These are phyloP conservation scores for Coniochaeta pulveracea DNA, from an alignment of 2,329 filamentous ascomycete genomes.

Conservation along the genomic window DNA sequence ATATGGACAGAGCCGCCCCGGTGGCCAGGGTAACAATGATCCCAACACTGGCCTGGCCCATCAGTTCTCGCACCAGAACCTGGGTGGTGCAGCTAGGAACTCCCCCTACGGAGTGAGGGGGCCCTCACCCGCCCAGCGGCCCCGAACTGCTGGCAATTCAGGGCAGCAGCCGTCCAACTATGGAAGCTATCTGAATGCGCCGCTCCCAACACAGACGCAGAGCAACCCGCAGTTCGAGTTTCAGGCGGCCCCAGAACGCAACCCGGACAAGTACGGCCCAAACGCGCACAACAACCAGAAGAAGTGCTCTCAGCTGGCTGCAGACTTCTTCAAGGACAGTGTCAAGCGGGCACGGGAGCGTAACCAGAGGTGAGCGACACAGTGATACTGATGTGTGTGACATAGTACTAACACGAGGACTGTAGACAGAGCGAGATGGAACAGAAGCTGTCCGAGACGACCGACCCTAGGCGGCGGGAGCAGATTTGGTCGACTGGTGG, in stretches of 20 bases:
- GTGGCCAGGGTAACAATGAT: slow-evolving; percentile 56
- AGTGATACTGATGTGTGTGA: too few relatives aligned
- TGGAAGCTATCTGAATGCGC: slow-evolving; percentile 55
- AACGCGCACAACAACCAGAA: slow-evolving; percentile 60
- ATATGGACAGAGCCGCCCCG: slow-evolving; percentile 36
- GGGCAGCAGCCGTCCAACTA: slow-evolving; percentile 53
- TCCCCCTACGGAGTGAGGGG: slow-evolving; percentile 59
- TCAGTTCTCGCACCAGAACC: slow-evolving; percentile 94
- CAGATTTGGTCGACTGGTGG: slow-evolving; percentile 77
- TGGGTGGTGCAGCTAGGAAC: slow-evolving; percentile 60
- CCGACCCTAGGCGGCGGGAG: slow-evolving; percentile 65
- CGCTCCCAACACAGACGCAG: slow-evolving; percentile 43
- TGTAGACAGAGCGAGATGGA: slow-evolving; percentile 84
- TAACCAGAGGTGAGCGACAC: slow-evolving; percentile 77
- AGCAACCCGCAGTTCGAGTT: slow-evolving; percentile 52
- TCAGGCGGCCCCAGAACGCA: slow-evolving; percentile 69
- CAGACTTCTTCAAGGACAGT: slow-evolving; percentile 97
- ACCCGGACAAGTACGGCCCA: slow-evolving; percentile 65
- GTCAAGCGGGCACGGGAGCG: slow-evolving; percentile 91
- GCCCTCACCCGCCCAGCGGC: slow-evolving; percentile 61
- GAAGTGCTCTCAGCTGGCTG: slow-evolving; percentile 59
- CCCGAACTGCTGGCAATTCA: slow-evolving; percentile 68
- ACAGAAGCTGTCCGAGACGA: slow-evolving; percentile 67
- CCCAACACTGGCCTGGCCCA: slow-evolving; percentile 85
- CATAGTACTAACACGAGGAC: too few relatives aligned